phyloP scores from a whole-genome alignment of 1,139 yeast species.

The Geotrichum candidum region DNA sequence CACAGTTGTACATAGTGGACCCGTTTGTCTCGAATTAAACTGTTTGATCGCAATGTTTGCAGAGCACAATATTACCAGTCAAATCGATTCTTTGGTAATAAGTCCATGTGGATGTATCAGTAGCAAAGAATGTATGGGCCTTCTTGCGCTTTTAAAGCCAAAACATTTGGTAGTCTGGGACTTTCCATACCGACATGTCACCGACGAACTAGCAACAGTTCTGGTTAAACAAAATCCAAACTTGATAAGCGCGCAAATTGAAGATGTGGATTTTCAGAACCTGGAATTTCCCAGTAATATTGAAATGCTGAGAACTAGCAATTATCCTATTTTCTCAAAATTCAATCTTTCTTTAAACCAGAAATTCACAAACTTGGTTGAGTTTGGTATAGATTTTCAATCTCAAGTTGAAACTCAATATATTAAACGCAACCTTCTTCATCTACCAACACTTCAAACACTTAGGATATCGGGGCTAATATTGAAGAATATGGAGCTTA shows the following conservation, averaged over 20 bases:
- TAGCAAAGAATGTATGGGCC: not conserved
- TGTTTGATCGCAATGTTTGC: no score
- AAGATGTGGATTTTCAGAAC: not conserved
- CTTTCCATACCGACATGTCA: no score
- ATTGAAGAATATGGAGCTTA: not conserved
- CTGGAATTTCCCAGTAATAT: not conserved
- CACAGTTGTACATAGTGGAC: not conserved
- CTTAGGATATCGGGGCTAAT: not conserved
- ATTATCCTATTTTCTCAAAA: not conserved
- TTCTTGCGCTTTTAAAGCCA: not conserved
- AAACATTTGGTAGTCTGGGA: no score
- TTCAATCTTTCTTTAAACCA: not conserved
- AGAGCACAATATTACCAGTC: not conserved
- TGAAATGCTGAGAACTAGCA: not conserved
- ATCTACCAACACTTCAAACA: not conserved
- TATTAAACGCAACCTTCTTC: not conserved
- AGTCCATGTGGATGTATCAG: no score
- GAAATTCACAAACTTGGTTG: not conserved
- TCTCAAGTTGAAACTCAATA: not conserved
- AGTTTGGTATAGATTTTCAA: not conserved
- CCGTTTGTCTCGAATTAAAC: not conserved
- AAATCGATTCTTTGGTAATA: no score
- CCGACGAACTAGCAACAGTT: not conserved
- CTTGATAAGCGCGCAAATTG: not conserved
- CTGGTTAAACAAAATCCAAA: no score